Evolutionary conservation across 768 basidiomycete species (phyloP), one percentile per base, ranked within the genome.

Genomic region (Tephrocybe sp.): DNA sequence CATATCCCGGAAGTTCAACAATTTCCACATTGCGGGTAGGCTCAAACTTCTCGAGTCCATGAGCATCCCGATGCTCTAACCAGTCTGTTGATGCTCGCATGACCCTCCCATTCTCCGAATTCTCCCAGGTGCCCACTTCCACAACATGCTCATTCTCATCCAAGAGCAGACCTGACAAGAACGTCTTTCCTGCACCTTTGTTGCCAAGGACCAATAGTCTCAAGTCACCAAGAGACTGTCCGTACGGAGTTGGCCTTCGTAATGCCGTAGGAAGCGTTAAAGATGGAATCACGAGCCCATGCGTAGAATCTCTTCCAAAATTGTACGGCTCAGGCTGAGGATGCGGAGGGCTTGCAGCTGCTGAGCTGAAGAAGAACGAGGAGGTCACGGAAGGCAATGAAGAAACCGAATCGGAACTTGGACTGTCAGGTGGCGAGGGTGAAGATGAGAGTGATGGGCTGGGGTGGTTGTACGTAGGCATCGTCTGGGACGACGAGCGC

Each of bases 311-410:
- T 47, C 62, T 65, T 53, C 56, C 58, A 20, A 40, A 40, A 54
- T 67, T 67, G 49, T 76, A 74, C 17, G 70, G 67, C 11, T 72
- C 72, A 17, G 72, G 65, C 30, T 76, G 75, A 0, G 72, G 68
- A 42, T 79, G 83, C 0, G 78, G 81, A 2, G 82, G 86, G 54
- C 84, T 85, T 0, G 80, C 80, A 11, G 84, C 84, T 0, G 79
- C 83, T 9, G 86, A 88, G 30, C 85, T 87, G 70, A 87, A 88
- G 70, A 89, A 86, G 74, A 87, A 87, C 0, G 84, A 85, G 1
- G 84, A 87, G 14, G 82, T 78, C 11, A 87, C 80, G 1, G 85
- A 87, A 1, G 87, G 87, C 3, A 88, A 71, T 5, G 87, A 88
- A 1, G 87, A 88, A 35, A 82, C 68, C 1, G 83, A 85, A 44